These are phyloP conservation scores for Kodamaea plutei DNA, from an alignment of 1,139 yeast species.

Conservation along the genomic window DNA sequence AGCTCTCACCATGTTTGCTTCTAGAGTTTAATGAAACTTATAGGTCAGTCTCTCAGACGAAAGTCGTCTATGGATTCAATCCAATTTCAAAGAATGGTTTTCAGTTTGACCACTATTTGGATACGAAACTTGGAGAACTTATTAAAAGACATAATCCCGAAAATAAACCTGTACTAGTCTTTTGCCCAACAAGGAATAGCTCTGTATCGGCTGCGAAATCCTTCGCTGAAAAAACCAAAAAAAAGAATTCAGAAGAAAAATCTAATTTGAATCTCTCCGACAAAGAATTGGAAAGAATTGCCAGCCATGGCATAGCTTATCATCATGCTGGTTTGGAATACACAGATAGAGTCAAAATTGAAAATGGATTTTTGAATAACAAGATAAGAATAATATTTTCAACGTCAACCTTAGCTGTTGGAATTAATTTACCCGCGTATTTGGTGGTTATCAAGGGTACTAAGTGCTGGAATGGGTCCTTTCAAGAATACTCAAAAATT, in stretches of 20 bases:
- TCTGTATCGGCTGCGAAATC: constrained; percentile 44
- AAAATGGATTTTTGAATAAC: constrained; percentile 41
- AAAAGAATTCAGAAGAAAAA: background rate
- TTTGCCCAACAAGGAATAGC: constrained; percentile 52
- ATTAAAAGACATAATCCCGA: constrained; percentile 29
- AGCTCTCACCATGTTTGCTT: constrained; percentile 22
- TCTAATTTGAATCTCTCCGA: constrained; percentile 15
- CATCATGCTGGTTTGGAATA: constrained; percentile 57
- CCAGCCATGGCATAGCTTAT: constrained; percentile 40
- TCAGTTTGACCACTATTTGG: constrained; percentile 40
- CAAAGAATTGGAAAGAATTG: constrained; percentile 23
- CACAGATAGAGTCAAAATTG: constrained; percentile 43
- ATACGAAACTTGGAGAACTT: constrained; percentile 25
- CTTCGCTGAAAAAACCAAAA: constrained; percentile 12
- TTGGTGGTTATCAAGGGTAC: constrained; percentile 59
- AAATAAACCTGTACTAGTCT: constrained; percentile 42
- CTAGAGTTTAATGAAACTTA: constrained; percentile 43
- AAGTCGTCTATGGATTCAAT: constrained; percentile 39
- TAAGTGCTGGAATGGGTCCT: constrained; percentile 43
- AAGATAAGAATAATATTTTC: constrained; percentile 44
- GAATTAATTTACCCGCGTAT: constrained; percentile 60
- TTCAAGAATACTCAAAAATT: constrained; percentile 52
- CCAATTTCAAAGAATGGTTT: constrained; percentile 28
- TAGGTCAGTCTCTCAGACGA: constrained; percentile 40
- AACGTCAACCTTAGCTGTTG: constrained; percentile 60